Conservation (phyloP, 805 yeast genomes). For the Ascoidea rubescens region DNA sequence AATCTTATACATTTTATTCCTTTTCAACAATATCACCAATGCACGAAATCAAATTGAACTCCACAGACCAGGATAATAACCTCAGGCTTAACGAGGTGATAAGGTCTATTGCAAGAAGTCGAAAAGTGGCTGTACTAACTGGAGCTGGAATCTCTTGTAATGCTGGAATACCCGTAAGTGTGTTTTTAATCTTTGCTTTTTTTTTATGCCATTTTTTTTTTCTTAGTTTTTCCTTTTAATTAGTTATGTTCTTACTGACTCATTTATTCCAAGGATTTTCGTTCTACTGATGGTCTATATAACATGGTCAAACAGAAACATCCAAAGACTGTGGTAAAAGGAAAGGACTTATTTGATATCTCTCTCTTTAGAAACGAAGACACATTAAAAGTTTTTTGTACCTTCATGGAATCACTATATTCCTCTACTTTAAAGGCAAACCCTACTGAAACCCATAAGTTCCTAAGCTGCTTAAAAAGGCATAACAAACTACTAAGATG, state of each 20-base stretch:
- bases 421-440: slow-evolving; percentile 45
- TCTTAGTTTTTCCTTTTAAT: slow-evolving; percentile 2
- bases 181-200: background rate
- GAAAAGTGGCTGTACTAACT: slow-evolving; percentile 55
- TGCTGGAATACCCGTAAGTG: slow-evolving; percentile 73
- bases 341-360: slow-evolving; percentile 85
- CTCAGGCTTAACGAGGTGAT: slow-evolving; percentile 15
- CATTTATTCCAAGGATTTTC: slow-evolving; percentile 60
- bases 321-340: slow-evolving; percentile 51
- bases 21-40: no score
- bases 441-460: slow-evolving; percentile 77
- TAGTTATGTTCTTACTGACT: no score
- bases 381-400: slow-evolving; percentile 63
- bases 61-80: slow-evolving; percentile 2
- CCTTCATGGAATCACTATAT: slow-evolving; percentile 78
- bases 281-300: slow-evolving; percentile 76
- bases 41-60: background rate
- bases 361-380: slow-evolving; percentile 59
- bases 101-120: slow-evolving; percentile 16
- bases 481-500: slow-evolving; percentile 64
- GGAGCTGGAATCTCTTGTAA: slow-evolving; percentile 97
- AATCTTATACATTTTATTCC: no score
- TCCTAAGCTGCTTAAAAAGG: slow-evolving; percentile 46
- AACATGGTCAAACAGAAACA: slow-evolving; percentile 50
- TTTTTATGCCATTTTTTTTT: background rate